These are phyloP conservation scores for Suhomyces terraborum DNA, from an alignment of 1,139 yeast genomes.

Conservation along the genomic window DNA sequence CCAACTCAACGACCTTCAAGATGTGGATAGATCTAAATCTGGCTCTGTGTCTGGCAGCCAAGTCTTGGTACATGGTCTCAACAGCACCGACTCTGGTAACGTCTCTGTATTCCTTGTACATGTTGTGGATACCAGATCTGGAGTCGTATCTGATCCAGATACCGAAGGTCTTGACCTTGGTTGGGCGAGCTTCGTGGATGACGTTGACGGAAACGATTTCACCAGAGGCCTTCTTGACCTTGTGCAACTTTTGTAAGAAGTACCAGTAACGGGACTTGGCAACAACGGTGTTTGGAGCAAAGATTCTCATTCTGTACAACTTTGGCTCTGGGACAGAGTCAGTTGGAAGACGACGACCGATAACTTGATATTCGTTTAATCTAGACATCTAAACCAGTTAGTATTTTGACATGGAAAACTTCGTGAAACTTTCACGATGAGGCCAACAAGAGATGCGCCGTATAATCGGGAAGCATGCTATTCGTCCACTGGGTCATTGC, in stretches of 20 bases:
- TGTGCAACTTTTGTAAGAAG: conserved; percentile 98
- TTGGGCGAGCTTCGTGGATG: conserved; percentile 94
- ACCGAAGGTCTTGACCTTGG: conserved; percentile 99
- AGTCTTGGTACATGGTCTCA: conserved; percentile 97
- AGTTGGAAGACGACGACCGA: conserved; percentile 99
- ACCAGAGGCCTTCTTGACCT: conserved; percentile 99
- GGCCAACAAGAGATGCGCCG: background rate
- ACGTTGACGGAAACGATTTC: conserved; percentile 93
- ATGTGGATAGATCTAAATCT: conserved; percentile 99
- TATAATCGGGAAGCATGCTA: background rate
- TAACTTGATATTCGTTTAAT: conserved; percentile 99
- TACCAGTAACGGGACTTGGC: conserved; percentile 99
- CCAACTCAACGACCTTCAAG: conserved; percentile 98
- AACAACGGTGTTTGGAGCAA: conserved; percentile 98
- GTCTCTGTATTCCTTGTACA: conserved; percentile 99
- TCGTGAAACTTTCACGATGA: background rate
- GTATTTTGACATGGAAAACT: conserved; percentile 12
- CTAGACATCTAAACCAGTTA: conserved; percentile 60
- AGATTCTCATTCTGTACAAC: conserved; percentile 99
- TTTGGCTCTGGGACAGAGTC: conserved; percentile 99
- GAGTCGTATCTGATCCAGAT: conserved; percentile 99
- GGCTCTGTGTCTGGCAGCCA: conserved; percentile 99
- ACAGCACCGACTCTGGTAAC: conserved; percentile 99
- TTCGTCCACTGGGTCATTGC: background rate
- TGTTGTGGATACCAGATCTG: conserved; percentile 99